These are phyloP conservation scores for Corylus heterophylla DNA, from an alignment of 306 rosid species.

Conservation along the genomic window DNA sequence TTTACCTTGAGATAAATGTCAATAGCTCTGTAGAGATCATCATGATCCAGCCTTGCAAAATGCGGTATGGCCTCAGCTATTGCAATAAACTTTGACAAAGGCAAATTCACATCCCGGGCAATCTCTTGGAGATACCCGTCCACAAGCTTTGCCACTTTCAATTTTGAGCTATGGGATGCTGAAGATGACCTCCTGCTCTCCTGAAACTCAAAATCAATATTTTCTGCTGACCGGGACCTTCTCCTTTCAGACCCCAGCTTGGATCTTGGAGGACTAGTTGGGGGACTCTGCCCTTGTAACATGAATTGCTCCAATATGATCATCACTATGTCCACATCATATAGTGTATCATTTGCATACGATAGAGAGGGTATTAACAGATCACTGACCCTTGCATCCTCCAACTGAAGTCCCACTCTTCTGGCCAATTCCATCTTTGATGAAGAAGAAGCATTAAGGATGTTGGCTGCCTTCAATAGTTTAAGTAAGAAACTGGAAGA, in stretches of 20 bases:
- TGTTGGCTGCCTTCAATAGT: slow-evolving; percentile 83
- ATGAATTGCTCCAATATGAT: slow-evolving; percentile 74
- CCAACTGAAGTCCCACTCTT: slow-evolving; percentile 80
- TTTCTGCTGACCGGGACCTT: slow-evolving; percentile 93
- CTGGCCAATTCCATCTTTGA: slow-evolving; percentile 80
- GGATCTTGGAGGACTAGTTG: slow-evolving; percentile 85
- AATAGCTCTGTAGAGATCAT: slow-evolving; percentile 92
- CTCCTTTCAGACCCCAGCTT: slow-evolving; percentile 64
- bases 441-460: slow-evolving; percentile 80
- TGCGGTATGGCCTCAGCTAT: slow-evolving; percentile 85
- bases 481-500: slow-evolving; percentile 84
- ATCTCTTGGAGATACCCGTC: slow-evolving; percentile 89
- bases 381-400: slow-evolving; percentile 77
- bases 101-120: slow-evolving; percentile 73
- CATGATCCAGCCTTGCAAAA: slow-evolving; percentile 93
- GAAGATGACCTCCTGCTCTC: slow-evolving; percentile 94
- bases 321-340: slow-evolving; percentile 80
- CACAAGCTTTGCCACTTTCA: slow-evolving; percentile 88
- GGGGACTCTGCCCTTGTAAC: slow-evolving; percentile 89
- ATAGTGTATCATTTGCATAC: slow-evolving; percentile 39
- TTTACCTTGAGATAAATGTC: slow-evolving; percentile 94
- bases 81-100: slow-evolving; percentile 66
- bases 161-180: slow-evolving; percentile 85
- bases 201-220: slow-evolving; percentile 83
- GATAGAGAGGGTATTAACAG: slow-evolving; percentile 76